Conservation (phyloP, 225 moss, liverwort and hornwort species). For the Lunularia cruciata region DNA sequence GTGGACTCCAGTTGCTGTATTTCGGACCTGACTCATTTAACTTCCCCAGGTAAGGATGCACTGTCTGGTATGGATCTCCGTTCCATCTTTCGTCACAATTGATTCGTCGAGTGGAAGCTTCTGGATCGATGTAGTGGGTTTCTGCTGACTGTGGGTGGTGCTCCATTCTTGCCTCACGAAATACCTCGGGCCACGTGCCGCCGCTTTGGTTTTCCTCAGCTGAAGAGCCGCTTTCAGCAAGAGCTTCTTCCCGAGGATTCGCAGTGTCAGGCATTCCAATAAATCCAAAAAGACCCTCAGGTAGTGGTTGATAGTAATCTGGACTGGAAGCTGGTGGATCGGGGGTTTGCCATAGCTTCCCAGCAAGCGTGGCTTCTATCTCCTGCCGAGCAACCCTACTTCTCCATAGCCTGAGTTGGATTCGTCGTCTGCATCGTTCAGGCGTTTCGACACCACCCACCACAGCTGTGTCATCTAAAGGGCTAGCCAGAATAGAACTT, state of each 20-base stretch:
- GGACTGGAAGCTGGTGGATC: not conserved
- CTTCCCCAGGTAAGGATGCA: constrained; percentile 47
- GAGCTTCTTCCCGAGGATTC: not conserved
- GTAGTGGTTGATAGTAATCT: constrained; percentile 9
- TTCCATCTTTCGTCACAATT: constrained; percentile 24
- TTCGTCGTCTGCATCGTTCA: constrained; percentile 8
- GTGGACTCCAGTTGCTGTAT: constrained; percentile 42
- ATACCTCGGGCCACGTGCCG: no score
- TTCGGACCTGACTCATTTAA: constrained; percentile 32
- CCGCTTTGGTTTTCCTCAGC: not conserved
- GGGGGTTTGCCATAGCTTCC: not conserved
- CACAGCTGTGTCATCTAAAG: no score
- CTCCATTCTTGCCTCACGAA: not conserved
- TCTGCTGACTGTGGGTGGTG: constrained; percentile 17
- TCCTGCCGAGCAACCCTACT: not conserved
- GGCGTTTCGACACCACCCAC: constrained; percentile 1
- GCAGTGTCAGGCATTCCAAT: not conserved
- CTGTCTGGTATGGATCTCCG: constrained; percentile 41
- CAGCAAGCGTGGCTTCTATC: not conserved
- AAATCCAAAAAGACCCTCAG: not conserved
- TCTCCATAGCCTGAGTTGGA: constrained; percentile 14
- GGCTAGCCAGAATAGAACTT: no score
- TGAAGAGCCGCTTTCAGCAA: not conserved
- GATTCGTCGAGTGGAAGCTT: constrained; percentile 9
- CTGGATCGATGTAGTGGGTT: constrained; percentile 17